Evolutionary conservation across 257 asterid species (phyloP), one percentile per base, ranked within the genome.

Genomic region (Primulina tabacum): DNA sequence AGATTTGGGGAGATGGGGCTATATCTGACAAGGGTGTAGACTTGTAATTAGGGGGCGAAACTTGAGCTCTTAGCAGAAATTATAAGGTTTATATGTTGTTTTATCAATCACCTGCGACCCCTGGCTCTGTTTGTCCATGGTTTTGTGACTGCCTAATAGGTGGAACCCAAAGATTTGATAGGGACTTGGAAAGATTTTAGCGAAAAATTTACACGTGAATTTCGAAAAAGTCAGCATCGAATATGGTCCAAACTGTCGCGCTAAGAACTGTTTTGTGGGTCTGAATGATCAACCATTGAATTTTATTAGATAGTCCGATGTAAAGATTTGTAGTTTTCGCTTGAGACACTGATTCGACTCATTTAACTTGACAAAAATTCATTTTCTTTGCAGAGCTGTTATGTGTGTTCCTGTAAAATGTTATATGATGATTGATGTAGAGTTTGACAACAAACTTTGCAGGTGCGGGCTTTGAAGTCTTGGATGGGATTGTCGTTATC

Each of bases 401-500:
- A 12, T 29, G 20, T 38, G 10, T 17, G 1, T 64, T 2, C 10
- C 2, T 38, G 26, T 28, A 64, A 38, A 32, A 64, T 20, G 17
- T 4, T 8, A 30, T 55, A 32, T 29, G 2, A 12, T 55, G 18
- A 32, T 37, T 59, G 30, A 29, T 37, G 8, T 11, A 37, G 63
- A 69, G 20, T 53, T 69, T 59, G 29, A 38, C 29, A 1, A 20
- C 9, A 30, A 16, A 33, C 16, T 63, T 2, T 68, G 67, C 60
- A 77, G 82, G 69, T 40, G 21, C 11, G n/a, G n/a, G 6, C 6
- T 4, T 38, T 9, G 6, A 43, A 43, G 53, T 11, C 16, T 38
- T 38, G 50, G 32, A 74, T 35, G 65, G 82, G 75, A 5, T 59
- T 70, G 60, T 60, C 79, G 1, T 63, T 61, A 60, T 67, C 79